Evolutionary conservation across 495 filamentous ascomycete species (phyloP), one percentile per base, ranked within the genome.

Genomic region (Jackrogersella minutella): DNA sequence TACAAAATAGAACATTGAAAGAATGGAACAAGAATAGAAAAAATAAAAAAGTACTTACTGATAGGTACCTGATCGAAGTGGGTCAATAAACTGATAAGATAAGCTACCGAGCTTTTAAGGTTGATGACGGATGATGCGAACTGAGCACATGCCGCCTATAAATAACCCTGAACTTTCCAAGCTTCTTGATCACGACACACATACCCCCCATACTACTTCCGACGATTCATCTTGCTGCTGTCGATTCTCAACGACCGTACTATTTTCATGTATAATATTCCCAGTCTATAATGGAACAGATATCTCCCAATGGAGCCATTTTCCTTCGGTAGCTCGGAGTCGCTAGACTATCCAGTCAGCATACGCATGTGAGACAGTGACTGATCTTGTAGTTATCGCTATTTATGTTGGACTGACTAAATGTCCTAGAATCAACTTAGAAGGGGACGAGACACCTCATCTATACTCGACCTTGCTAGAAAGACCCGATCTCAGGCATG

Each of bases 311-410:
- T 97, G 93, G 95, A 99, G 72, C 88, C 93, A 41, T 97, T 96
- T 76, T 93, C 92, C 0, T 98, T 98, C 80, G 93, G 92, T 44
- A 90, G 86, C 68, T 97, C 95, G 43, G 88, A 90, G 39, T 83
- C 86, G 73, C 83, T 97, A 58, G 82, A 92, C 68, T 85, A 91
- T 62, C 85, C 90, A 13, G 85, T 97, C 53, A 88, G 87, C 77
- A 86, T 98, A 59, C 92, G 91, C 79, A 92, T 97, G 93, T 91
- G 76, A 70, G 66, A 13, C 16, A 30, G 36, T 40, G 36, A 5
- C 82, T 77, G 52, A 33, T 61, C 14, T 46, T 58, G 16, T 10
- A 54, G 24, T 39, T 28, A 41, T 37, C 53, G 11, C 16, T 50
- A 31, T 34, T 7, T 28, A 39, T 24, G 43, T 21, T 58, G 73